phyloP scores from a whole-genome alignment of 306 rosid species.

The Prunus salicina region DNA sequence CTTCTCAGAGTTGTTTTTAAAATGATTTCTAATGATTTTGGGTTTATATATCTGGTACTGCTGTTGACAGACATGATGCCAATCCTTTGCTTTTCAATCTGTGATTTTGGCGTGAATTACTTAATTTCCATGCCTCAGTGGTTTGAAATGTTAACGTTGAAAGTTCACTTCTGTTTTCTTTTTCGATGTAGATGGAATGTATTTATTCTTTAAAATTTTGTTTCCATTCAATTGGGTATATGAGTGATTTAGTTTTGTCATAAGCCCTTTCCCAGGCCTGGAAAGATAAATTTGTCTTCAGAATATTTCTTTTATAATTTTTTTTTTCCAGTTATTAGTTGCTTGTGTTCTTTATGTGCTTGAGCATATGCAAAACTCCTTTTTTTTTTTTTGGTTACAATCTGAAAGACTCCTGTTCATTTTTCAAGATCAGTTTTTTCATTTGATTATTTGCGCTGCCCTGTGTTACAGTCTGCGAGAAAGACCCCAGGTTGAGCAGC shows the following conservation, averaged over 20 bases:
- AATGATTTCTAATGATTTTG: background rate
- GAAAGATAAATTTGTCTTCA: background rate
- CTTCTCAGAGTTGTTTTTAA: background rate
- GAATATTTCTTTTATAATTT: background rate
- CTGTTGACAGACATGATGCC: background rate
- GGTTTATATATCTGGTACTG: background rate
- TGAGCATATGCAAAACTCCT: background rate
- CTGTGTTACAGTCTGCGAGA: conserved; percentile 68
- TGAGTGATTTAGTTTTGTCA: background rate
- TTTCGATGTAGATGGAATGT: background rate
- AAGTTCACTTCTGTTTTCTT: background rate
- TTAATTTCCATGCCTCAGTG: background rate
- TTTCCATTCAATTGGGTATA: background rate
- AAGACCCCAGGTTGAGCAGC: conserved; percentile 78
- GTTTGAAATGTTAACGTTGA: background rate
- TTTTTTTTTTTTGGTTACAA: background rate
- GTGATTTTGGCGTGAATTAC: background rate
- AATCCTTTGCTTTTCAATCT: background rate
- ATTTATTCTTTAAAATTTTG: background rate
- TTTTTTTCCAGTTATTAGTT: background rate
- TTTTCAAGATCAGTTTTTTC: background rate
- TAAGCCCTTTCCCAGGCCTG: background rate
- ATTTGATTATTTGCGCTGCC: conserved; percentile 19
- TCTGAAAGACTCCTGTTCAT: background rate
- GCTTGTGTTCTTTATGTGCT: background rate